phyloP scores from a whole-genome alignment of 2,329 filamentous ascomycete species.

The Tolypocladium cylindrosporum region DNA sequence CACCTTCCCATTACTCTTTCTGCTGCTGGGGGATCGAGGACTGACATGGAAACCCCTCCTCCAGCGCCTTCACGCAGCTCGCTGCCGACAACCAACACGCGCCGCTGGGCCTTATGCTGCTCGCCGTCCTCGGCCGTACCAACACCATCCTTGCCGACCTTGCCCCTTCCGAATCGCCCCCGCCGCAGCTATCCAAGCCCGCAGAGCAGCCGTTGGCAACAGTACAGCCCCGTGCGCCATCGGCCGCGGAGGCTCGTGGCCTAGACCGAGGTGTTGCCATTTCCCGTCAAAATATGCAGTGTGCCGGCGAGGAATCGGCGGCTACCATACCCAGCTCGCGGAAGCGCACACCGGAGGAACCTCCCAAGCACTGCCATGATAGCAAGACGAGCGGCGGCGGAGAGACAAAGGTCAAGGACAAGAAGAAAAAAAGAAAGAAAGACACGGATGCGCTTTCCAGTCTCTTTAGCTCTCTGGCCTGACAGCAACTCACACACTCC shows the following conservation, averaged over 20 bases:
- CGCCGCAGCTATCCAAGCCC: no score
- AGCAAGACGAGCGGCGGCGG: constrained; percentile 5
- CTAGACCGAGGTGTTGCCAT: constrained; percentile 18
- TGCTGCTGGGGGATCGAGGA: background rate
- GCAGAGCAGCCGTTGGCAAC: background rate
- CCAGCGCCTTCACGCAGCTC: constrained; percentile 57
- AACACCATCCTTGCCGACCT: constrained; percentile 31
- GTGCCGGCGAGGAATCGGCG: background rate
- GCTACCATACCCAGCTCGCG: background rate
- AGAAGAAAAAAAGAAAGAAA: constrained; percentile 45
- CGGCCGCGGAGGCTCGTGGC: background rate
- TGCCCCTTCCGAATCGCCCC: constrained; percentile 9
- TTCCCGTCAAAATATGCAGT: constrained; percentile 12
- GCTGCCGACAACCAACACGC: constrained; percentile 65
- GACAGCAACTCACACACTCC: background rate
- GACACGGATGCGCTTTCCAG: constrained; percentile 61
- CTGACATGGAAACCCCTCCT: background rate
- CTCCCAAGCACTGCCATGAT: background rate
- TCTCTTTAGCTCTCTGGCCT: constrained; percentile 51
- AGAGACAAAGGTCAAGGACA: constrained; percentile 17
- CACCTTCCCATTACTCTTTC: background rate
- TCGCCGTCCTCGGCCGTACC: constrained; percentile 54
- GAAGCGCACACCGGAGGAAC: background rate
- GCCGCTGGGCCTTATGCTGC: constrained; percentile 57
- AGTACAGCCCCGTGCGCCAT: background rate